These are phyloP conservation scores for Ophiognomonia clavigignenti-juglandacearum DNA, from an alignment of 2,329 filamentous ascomycete genomes.

Conservation along the genomic window DNA sequence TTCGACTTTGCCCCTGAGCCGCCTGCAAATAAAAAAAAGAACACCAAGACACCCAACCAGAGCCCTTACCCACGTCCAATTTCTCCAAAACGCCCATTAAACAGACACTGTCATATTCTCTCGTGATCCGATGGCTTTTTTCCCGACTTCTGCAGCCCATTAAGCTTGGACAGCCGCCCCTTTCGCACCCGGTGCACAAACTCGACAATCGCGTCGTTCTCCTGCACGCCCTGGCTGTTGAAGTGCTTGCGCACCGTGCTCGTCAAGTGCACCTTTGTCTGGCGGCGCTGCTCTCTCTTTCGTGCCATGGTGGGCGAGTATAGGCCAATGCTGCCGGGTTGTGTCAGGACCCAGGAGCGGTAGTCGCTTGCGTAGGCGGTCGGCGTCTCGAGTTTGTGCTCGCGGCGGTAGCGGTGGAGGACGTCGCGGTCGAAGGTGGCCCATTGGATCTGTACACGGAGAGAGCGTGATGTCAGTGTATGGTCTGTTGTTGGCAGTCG, in stretches of 20 bases:
- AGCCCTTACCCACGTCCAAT: no score
- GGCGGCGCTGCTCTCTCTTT: slow-evolving; percentile 57
- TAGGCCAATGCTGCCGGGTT: slow-evolving; percentile 60
- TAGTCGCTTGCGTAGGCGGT: slow-evolving; percentile 63
- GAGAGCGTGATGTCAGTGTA: not conserved
- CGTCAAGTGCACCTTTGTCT: slow-evolving; percentile 69
- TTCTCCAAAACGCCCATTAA: slow-evolving; percentile 1
- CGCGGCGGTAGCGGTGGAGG: slow-evolving; percentile 70
- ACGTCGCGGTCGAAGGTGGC: slow-evolving; percentile 60
- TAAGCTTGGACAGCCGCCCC: slow-evolving; percentile 39
- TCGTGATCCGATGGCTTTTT: slow-evolving; percentile 17
- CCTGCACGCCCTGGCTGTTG: slow-evolving; percentile 71
- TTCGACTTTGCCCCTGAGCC: slow-evolving; percentile 5
- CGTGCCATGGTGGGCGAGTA: slow-evolving; percentile 74
- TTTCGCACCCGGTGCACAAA: slow-evolving; percentile 67
- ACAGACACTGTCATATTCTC: slow-evolving; percentile 10
- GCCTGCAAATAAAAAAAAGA: no score
- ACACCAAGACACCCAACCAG: no score
- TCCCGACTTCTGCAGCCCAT: slow-evolving; percentile 22
- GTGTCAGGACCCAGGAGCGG: slow-evolving; percentile 56
- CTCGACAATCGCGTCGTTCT: slow-evolving; percentile 79
- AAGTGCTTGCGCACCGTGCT: slow-evolving; percentile 75
- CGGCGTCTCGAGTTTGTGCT: slow-evolving; percentile 66
- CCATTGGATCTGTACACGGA: slow-evolving; percentile 54
- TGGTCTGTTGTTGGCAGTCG: not conserved